Evolutionary conservation across 2,329 filamentous ascomycete genomes (phyloP), one percentile per base, ranked within the genome.

Genomic region (Fusarium pseudograminearum): DNA sequence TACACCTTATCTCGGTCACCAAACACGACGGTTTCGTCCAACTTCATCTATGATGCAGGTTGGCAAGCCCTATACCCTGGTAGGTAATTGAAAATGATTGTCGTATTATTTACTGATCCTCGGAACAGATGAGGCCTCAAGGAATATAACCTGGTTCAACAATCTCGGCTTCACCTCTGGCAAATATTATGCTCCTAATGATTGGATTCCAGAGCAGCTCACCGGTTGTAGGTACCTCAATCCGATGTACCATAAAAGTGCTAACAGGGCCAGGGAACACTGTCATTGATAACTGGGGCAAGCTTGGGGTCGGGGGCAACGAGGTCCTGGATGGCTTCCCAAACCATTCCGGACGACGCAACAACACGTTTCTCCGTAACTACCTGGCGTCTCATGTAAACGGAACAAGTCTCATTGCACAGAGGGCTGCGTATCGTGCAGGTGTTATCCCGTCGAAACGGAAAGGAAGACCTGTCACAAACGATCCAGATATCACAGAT

Each of bases 341-440:
- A 2, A 34, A 59, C 20, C 15, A 22, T 16, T 57, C 51, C 1
- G 57, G 51, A 18, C 28, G 51, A 16, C 26, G 57, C 3, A 60
- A 60, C 26, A 57, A 60, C 6, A 60, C 51, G 20, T 60, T 57
- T 41, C 33, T 60, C 4, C 57, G 51, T 5, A 60, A 60, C 31
- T 60, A 56, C 1, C 51, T 60, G 4, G 33, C 51, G 1, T 4
- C 28, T 8, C 0, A 16, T 2, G 5, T 41, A 4, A 60, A 57
- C 3, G 33, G 1, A 22, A 60, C 57, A 16, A 57, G 57, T 7
- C 33, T 33, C 3, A 24, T 57, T 3, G 57, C 41, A 14, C 57
- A 60, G 22, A 33, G 22, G 4, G 57, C 57, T 28, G 41, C 57
- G 10, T 57, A 46, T 15, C 51, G 51, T 14, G 41, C 51, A 1